Evolutionary conservation across 805 yeast species (phyloP).

Genomic region (Candida khao-thaluensis): DNA sequence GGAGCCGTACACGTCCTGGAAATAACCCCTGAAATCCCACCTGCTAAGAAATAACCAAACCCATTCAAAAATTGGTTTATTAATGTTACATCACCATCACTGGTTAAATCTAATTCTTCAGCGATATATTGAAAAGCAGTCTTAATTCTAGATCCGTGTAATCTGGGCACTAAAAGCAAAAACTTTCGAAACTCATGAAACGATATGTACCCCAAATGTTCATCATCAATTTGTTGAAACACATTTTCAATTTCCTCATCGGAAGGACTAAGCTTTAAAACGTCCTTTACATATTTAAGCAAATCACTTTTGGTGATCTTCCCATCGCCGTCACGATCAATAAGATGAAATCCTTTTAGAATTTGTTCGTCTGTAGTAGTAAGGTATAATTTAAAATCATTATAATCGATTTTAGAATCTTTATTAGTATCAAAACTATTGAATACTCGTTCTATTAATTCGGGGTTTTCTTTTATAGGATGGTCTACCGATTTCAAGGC

Average conservation of each 20-base stretch:
- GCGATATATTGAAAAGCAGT: slow-evolving; percentile 81
- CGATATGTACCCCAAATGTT: slow-evolving; percentile 66
- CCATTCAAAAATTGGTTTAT: slow-evolving; percentile 78
- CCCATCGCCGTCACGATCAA: slow-evolving; percentile 77
- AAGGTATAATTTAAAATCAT: slow-evolving; percentile 66
- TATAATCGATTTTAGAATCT: slow-evolving; percentile 58
- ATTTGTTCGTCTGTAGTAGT: slow-evolving; percentile 70
- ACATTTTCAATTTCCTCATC: slow-evolving; percentile 52
- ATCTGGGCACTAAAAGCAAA: slow-evolving; percentile 76
- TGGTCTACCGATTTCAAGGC: slow-evolving; percentile 53
- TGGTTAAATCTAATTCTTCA: slow-evolving; percentile 75
- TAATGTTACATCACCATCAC: slow-evolving; percentile 91
- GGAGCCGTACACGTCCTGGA: slow-evolving; percentile 98
- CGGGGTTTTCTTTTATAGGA: slow-evolving; percentile 62
- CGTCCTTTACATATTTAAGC: slow-evolving; percentile 55
- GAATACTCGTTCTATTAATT: slow-evolving; percentile 57
- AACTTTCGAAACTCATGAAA: slow-evolving; percentile 87
- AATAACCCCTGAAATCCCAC: slow-evolving; percentile 93
- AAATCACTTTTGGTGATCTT: slow-evolving; percentile 64
- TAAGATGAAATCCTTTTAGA: slow-evolving; percentile 59
- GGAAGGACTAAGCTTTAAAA: slow-evolving; percentile 54
- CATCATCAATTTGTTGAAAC: slow-evolving; percentile 54
- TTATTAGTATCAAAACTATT: slow-evolving; percentile 56
- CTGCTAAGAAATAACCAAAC: slow-evolving; percentile 88
- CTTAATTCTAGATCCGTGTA: slow-evolving; percentile 69